phyloP scores from a whole-genome alignment of 352 stramenopile genomes.

The Elongisporangium prolatum region DNA sequence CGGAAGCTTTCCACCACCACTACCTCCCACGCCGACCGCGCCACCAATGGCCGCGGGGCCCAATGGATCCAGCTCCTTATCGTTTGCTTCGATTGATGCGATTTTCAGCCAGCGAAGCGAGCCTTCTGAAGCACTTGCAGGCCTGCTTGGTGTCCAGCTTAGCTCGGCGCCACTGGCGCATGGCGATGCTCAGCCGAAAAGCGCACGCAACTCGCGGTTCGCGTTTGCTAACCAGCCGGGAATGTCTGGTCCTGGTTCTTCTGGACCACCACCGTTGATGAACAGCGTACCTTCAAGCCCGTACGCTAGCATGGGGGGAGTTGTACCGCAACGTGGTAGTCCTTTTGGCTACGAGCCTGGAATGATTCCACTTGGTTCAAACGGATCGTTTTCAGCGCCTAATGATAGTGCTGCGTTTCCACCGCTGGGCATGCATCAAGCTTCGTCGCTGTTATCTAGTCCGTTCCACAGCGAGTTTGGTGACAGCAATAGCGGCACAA shows the following conservation, averaged over 20 bases:
- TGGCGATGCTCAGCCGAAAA: slow-evolving; percentile 24
- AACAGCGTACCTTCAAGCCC: slow-evolving; percentile 10
- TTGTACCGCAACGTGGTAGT: not conserved
- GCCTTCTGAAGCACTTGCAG: slow-evolving; percentile 65
- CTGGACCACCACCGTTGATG: not conserved
- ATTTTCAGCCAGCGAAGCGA: slow-evolving; percentile 78
- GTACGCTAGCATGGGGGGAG: slow-evolving; percentile 9
- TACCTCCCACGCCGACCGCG: slow-evolving; percentile 4
- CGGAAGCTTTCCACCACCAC: slow-evolving; percentile 4
- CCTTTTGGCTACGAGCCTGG: slow-evolving; percentile 14
- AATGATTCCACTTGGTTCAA: slow-evolving; percentile 5
- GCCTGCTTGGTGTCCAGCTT: slow-evolving; percentile 57
- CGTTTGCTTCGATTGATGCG: slow-evolving; percentile 79
- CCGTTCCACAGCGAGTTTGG: slow-evolving; percentile 31
- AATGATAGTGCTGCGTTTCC: slow-evolving; percentile 35
- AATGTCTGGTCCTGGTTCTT: not conserved
- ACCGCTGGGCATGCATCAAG: slow-evolving; percentile 25
- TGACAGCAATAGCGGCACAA: slow-evolving; percentile 8
- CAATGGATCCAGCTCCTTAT: slow-evolving; percentile 33
- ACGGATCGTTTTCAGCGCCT: slow-evolving; percentile 17
- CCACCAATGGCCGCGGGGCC: slow-evolving; percentile 8
- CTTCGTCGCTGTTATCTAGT: slow-evolving; percentile 16
- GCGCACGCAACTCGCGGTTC: slow-evolving; percentile 63
- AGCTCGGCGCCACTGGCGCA: slow-evolving; percentile 39
- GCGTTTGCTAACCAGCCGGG: slow-evolving; percentile 66